These are phyloP conservation scores for Malassezia sympodialis DNA, from an alignment of 1,284 basidiomycete genomes.

Conservation along the genomic window DNA sequence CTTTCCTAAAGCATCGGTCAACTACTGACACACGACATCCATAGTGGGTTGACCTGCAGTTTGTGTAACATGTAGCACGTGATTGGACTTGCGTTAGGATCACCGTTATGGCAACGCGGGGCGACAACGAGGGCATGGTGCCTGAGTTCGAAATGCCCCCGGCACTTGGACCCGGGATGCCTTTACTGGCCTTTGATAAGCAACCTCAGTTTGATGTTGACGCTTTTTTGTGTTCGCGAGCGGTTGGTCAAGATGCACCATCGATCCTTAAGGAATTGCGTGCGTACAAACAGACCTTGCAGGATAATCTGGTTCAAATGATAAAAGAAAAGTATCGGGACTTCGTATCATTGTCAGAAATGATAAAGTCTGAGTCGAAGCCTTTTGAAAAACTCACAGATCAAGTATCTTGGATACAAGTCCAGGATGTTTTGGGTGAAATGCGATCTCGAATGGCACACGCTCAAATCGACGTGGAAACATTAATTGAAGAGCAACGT, in stretches of 20 bases:
- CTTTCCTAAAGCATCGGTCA: no score
- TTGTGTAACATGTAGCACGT: constrained; percentile 17
- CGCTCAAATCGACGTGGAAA: background rate
- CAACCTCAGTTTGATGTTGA: constrained; percentile 62
- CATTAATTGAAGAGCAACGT: background rate
- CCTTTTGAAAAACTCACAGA: background rate
- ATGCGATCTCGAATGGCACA: background rate
- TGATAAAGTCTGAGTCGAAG: constrained; percentile 49
- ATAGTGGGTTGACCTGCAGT: constrained; percentile 23
- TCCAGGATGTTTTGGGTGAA: background rate
- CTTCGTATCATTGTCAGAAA: constrained; percentile 82
- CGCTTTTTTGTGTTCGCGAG: constrained; percentile 73
- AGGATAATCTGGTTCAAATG: constrained; percentile 82
- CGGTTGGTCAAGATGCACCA: constrained; percentile 68
- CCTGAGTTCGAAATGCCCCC: constrained; percentile 10
- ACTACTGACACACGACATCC: no score
- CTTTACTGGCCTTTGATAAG: constrained; percentile 57
- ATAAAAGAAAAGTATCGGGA: constrained; percentile 98
- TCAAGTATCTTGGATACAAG: background rate
- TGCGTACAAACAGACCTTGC: constrained; percentile 68
- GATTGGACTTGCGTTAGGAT: background rate
- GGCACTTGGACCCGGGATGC: constrained; percentile 47
- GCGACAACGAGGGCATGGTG: background rate
- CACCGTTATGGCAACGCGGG: background rate
- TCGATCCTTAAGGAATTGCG: constrained; percentile 77